Evolutionary conservation across 108 stramenopile species (phyloP).

Genomic region (Nitzschia inconspicua): DNA sequence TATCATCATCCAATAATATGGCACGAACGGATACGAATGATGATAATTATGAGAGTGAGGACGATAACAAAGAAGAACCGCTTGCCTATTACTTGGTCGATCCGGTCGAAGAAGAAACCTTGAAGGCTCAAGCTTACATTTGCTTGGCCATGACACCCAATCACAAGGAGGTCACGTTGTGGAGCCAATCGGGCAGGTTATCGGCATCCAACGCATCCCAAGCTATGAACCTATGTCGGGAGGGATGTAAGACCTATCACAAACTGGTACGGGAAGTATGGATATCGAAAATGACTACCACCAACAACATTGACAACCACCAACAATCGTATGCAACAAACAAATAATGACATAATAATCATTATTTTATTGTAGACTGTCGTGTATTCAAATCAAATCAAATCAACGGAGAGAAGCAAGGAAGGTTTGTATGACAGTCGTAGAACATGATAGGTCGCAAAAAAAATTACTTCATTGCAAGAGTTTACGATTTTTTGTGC

Average conservation of each 20-base stretch:
- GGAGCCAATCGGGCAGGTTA: constrained; percentile 68
- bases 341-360: too few species aligned
- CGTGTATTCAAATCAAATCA: too few species aligned
- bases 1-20: too few species aligned
- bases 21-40: not conserved
- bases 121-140: constrained; percentile 40
- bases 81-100: constrained; percentile 49
- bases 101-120: constrained; percentile 58
- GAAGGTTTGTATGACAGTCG: too few species aligned
- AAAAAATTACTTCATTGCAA: too few species aligned
- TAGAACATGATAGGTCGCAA: too few species aligned
- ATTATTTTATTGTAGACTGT: too few species aligned
- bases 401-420: too few species aligned
- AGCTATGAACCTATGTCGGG: constrained; percentile 73
- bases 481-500: too few species aligned
- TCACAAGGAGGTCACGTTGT: constrained; percentile 76
- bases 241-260: constrained; percentile 76
- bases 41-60: constrained; percentile 5
- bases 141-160: constrained; percentile 75
- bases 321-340: too few species aligned
- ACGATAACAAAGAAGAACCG: constrained; percentile 5
- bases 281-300: constrained; percentile 10
- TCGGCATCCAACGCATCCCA: constrained; percentile 34
- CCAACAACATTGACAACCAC: too few species aligned
- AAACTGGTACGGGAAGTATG: constrained; percentile 70